phyloP scores from a whole-genome alignment of 805 yeast species.

The Nakazawaea sp. region DNA sequence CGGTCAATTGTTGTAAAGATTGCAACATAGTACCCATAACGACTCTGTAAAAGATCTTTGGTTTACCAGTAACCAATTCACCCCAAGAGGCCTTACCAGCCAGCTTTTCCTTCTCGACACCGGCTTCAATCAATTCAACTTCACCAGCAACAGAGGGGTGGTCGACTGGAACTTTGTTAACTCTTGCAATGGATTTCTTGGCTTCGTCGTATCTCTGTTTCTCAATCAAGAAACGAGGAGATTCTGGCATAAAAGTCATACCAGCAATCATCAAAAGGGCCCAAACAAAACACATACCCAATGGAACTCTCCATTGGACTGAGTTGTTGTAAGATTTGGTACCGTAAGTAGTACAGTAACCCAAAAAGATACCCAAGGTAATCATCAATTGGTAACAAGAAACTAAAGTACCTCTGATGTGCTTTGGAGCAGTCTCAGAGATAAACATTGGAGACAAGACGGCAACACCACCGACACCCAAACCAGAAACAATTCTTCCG shows the following conservation, averaged over 20 bases:
- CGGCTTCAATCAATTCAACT: slow-evolving; percentile 47
- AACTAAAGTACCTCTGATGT: slow-evolving; percentile 64
- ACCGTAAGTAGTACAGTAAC: slow-evolving; percentile 62
- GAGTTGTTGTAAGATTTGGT: slow-evolving; percentile 46
- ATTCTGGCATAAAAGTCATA: slow-evolving; percentile 60
- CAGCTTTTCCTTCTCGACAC: slow-evolving; percentile 50
- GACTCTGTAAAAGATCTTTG: slow-evolving; percentile 51
- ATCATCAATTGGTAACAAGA: slow-evolving; percentile 65
- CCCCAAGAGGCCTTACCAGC: slow-evolving; percentile 65
- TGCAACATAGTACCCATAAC: slow-evolving; percentile 53
- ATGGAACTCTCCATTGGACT: slow-evolving; percentile 64
- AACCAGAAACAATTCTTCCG: slow-evolving; percentile 54
- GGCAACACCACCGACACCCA: slow-evolving; percentile 48
- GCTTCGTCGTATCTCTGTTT: slow-evolving; percentile 46
- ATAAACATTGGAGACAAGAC: slow-evolving; percentile 53
- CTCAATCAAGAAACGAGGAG: slow-evolving; percentile 58
- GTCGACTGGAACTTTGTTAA: slow-evolving; percentile 49
- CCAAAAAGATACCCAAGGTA: slow-evolving; percentile 65
- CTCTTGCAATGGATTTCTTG: slow-evolving; percentile 42
- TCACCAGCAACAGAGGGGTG: slow-evolving; percentile 50
- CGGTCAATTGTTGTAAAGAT: slow-evolving; percentile 56
- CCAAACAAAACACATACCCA: slow-evolving; percentile 46
- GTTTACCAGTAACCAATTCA: slow-evolving; percentile 57
- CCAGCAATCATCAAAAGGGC: slow-evolving; percentile 41
- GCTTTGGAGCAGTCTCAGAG: slow-evolving; percentile 65